Evolutionary conservation across 1,284 basidiomycete species (phyloP).

Genomic region (Puccinia horiana): DNA sequence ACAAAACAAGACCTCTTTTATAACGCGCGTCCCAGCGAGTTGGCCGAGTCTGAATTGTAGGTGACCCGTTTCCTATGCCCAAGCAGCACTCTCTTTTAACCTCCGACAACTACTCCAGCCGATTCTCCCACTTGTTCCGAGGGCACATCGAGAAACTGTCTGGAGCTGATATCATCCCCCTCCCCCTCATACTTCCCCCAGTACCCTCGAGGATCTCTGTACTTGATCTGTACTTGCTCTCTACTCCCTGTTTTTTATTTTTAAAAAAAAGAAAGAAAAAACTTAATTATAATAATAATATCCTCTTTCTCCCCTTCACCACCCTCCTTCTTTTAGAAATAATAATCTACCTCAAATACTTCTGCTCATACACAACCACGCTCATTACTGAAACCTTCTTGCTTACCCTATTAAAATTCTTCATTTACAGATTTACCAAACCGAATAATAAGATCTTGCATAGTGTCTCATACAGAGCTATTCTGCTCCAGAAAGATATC

Average conservation of each 20-base stretch:
- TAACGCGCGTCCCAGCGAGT: slow-evolving; percentile 36
- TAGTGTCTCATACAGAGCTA: slow-evolving; percentile 19
- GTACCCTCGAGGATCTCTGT: slow-evolving; percentile 13
- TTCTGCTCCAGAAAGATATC: slow-evolving; percentile 7
- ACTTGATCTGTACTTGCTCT: slow-evolving; percentile 1
- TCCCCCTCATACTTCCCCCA: not conserved
- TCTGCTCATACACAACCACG: slow-evolving; percentile 2
- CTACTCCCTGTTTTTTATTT: not conserved
- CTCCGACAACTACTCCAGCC: slow-evolving; percentile 22
- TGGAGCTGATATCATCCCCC: not conserved
- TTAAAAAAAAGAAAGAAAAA: too few relatives aligned
- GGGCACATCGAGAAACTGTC: slow-evolving; percentile 4
- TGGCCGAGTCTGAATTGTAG: slow-evolving; percentile 1
- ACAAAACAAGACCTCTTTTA: too few relatives aligned
- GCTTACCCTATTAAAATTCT: not conserved
- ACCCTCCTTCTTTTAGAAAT: slow-evolving; percentile 8
- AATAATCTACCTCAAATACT: not conserved
- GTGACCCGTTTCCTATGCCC: not conserved
- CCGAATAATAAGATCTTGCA: slow-evolving; percentile 4
- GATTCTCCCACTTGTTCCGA: not conserved
- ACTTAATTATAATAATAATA: too few relatives aligned
- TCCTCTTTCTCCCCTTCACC: not conserved
- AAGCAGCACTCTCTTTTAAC: not conserved
- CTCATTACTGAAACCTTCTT: slow-evolving; percentile 30
- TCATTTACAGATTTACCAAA: not conserved